Base-by-base conservation (phyloP, 306 rosid species). In the Inga leiocalycina region DNA sequence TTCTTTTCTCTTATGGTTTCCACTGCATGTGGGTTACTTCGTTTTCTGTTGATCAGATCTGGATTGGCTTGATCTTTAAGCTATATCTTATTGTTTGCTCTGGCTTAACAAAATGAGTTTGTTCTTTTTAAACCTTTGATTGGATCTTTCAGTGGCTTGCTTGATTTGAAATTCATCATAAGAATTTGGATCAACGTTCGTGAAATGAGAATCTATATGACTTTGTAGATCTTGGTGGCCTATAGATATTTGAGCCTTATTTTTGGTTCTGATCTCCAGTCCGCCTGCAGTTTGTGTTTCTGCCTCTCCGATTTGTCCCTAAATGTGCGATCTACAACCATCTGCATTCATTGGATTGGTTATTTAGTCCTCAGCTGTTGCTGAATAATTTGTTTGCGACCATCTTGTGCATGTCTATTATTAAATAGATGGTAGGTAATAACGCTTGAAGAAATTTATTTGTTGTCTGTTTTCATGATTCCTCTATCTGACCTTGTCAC, bases 51-150 rank as follows among this genome's bases (percentile, higher is more conserved):
- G 75, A 67, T 39, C 79, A 8, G 86, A 79, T 79, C 48, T 5
- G 17, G 9, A 67, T 19, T 13, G 39, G 61, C 79, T 67, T 86
- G 64, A 74, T 81, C 52, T 74, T 67, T 73, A n/a, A 39, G 77
- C 56, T 27, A 12, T 57, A 27, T 77, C 54, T 43, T 57, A 52
- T 46, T n/a, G 20, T 3, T 65, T 13, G 11, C 2, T 0, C 7
- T 34, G 7, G 34, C 13, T 4, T 4, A 44, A 48, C 62, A 64
- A 14, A 49, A 49, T 12, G 4, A 49, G 34, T 78, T 10, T 32
- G 20, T 3, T 3, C 2, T 44, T 46, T 54, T 57, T 12, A 39
- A 5, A 2, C 45, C 57, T 13, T 32, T 30, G 11, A 12, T 37
- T 17, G 70, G 65, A 62, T 74, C 35, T 71, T 44, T 32, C 8